These are phyloP conservation scores for Antitrichia curtipendula DNA, from an alignment of 225 moss, liverwort and hornwort genomes.

Conservation along the genomic window DNA sequence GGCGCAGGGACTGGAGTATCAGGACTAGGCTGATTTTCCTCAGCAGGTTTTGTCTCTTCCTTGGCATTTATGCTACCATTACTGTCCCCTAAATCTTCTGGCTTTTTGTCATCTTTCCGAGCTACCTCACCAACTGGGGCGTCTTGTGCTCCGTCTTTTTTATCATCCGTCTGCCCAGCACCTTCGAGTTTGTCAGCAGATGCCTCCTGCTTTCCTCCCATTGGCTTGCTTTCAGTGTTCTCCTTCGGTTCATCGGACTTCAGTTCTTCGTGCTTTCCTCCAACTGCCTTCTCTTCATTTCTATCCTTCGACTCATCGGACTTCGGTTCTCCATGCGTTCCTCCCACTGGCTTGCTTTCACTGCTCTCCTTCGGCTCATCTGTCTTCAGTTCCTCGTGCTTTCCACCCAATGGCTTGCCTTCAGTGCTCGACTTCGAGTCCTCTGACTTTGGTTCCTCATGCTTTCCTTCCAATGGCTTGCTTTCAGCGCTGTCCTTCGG, in stretches of 20 bases:
- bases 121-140: background rate
- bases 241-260: background rate
- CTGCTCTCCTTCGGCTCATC: background rate
- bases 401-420: background rate
- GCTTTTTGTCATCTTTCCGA: constrained; percentile 17
- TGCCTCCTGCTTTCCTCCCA: background rate
- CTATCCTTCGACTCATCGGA: background rate
- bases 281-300: background rate
- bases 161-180: background rate
- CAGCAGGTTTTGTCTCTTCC: constrained; percentile 15
- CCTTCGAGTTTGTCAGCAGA: background rate
- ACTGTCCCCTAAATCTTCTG: background rate
- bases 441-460: background rate
- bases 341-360: background rate
- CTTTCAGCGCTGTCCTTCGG: background rate
- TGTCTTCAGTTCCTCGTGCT: background rate
- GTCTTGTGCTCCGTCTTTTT: background rate
- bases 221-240: background rate
- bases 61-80: background rate
- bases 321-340: background rate
- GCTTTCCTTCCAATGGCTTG: background rate
- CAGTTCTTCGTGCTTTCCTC: background rate
- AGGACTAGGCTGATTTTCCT: constrained; percentile 5
- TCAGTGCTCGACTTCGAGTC: background rate
- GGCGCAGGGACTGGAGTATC: constrained; percentile 5